Conservation (phyloP, 352 stramenopile genomes). For the Pythium guiyangense region DNA sequence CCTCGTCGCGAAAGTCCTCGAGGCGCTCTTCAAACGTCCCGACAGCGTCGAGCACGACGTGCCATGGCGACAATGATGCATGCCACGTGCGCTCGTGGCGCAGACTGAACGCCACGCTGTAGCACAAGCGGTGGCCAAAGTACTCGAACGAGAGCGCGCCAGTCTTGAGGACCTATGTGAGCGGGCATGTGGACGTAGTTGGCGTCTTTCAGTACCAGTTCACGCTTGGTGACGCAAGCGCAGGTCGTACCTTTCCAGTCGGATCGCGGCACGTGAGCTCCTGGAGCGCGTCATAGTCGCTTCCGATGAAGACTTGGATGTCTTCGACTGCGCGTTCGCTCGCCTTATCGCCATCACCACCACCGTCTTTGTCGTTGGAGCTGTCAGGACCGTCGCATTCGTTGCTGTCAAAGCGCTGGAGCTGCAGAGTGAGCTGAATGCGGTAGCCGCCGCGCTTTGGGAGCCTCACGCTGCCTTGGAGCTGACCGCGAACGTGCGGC, state of each 20-base stretch:
- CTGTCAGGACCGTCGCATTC: background rate
- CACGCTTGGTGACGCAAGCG: no score
- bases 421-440: conserved; percentile 25
- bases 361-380: no score
- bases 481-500: conserved; percentile 15
- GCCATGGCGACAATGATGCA: conserved; percentile 11
- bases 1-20: conserved; percentile 66
- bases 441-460: conserved; percentile 51
- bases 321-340: conserved; percentile 7
- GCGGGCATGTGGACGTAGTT: no score
- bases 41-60: conserved; percentile 11
- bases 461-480: conserved; percentile 36
- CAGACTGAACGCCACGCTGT: conserved; percentile 44
- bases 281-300: conserved; percentile 57
- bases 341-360: background rate
- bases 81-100: conserved; percentile 8
- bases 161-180: conserved; percentile 21
- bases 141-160: conserved; percentile 51
- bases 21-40: conserved; percentile 44
- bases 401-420: background rate
- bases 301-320: conserved; percentile 41
- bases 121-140: conserved; percentile 49
- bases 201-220: no score
- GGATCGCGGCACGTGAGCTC: conserved; percentile 35
- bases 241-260: conserved; percentile 31